phyloP scores from a whole-genome alignment of 345 rosid genomes.

The Litchi chinensis region DNA sequence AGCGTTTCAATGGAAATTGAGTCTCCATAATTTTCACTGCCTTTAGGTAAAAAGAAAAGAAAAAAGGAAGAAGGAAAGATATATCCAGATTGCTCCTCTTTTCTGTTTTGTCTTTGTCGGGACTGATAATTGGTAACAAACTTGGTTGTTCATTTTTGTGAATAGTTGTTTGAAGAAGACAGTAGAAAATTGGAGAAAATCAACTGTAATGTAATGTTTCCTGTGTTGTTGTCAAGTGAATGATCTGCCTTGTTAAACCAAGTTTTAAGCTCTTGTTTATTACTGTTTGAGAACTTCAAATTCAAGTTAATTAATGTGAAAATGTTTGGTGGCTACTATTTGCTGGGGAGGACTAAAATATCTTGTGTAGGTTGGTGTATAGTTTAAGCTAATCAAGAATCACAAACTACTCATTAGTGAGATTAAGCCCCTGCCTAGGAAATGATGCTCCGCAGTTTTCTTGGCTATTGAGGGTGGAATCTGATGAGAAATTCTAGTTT shows the following conservation, averaged over 20 bases:
- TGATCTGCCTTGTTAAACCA: conserved; percentile 6
- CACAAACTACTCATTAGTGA: not conserved
- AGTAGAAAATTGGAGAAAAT: not conserved
- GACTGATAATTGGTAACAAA: not conserved
- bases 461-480: no score
- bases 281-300: not conserved
- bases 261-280: not conserved
- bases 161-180: conserved; percentile 18
- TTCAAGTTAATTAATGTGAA: not conserved
- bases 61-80: no score
- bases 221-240: conserved; percentile 3
- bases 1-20: not conserved
- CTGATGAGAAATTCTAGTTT: no score
- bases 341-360: no score
- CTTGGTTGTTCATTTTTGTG: conserved; percentile 10
- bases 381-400: no score
- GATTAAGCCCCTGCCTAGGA: not conserved
- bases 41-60: not conserved
- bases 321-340: not conserved
- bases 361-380: not conserved
- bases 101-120: conserved; percentile 5
- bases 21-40: not conserved
- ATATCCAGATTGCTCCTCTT: not conserved
- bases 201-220: conserved; percentile 12
- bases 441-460: no score